phyloP scores from a whole-genome alignment of 2,329 filamentous ascomycete genomes.

The Mariannaea elegans region DNA sequence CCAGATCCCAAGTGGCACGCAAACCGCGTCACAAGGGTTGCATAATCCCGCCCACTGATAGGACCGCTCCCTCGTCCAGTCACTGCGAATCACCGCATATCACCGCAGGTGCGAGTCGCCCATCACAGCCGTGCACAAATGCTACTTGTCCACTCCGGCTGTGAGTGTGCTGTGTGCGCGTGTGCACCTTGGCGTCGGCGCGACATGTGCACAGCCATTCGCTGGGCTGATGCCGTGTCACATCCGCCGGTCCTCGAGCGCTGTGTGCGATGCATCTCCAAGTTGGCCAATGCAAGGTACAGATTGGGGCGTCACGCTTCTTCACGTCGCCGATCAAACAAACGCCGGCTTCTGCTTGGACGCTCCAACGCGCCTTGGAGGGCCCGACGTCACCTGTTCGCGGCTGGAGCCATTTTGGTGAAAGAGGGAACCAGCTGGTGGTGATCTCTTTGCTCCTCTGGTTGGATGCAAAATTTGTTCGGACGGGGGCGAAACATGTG shows the following conservation, averaged over 20 bases:
- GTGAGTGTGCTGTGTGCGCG: constrained; percentile 12
- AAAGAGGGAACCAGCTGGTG: constrained; percentile 31
- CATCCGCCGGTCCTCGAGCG: constrained; percentile 35
- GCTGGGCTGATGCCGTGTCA: constrained; percentile 40
- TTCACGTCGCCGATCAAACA: constrained; percentile 32
- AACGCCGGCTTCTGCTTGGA: constrained; percentile 29
- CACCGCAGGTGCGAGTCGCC: constrained; percentile 28
- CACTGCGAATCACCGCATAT: constrained; percentile 30
- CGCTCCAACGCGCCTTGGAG: constrained; percentile 30
- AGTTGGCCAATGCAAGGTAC: constrained; percentile 41
- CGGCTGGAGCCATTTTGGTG: constrained; percentile 4
- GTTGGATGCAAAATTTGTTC: constrained; percentile 25
- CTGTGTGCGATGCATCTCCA: constrained; percentile 31
- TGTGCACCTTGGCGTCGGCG: constrained; percentile 35
- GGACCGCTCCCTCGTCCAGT: constrained; percentile 34
- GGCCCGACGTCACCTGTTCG: constrained; percentile 36
- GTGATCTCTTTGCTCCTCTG: constrained; percentile 24
- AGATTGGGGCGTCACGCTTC: constrained; percentile 34
- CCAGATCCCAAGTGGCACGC: constrained; percentile 41
- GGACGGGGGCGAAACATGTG: constrained; percentile 11
- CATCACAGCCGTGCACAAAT: constrained; percentile 36
- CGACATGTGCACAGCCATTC: constrained; percentile 44
- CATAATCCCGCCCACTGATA: constrained; percentile 47
- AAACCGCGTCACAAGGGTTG: constrained; percentile 47
- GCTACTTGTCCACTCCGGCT: constrained; percentile 36